A percentile compares a stretch with the other conserved stretches of the same genome.
These are phyloP conservation scores for Pyrrhoderma noxium DNA, from an alignment of 1,284 basidiomycete genomes.

Conservation along the genomic window DNA sequence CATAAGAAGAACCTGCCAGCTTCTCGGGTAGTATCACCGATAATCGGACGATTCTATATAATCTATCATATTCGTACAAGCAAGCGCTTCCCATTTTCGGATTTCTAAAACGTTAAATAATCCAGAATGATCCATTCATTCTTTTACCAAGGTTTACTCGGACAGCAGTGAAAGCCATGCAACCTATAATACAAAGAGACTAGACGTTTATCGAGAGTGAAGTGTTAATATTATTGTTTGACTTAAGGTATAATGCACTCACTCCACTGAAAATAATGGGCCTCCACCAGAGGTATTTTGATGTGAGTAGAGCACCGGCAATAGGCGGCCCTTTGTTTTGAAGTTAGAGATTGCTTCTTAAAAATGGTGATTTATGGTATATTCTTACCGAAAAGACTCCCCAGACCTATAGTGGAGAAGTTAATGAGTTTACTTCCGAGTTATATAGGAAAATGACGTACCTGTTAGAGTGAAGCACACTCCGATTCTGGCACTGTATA, in stretches of 20 bases:
- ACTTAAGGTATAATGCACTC: neutral
- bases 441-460: neutral
- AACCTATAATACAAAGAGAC: neutral
- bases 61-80: too few relatives aligned
- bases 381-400: constrained; percentile 1
- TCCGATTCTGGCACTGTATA: constrained; percentile 5
- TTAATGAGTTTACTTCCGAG: neutral
- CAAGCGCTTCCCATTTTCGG: too few relatives aligned
- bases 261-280: constrained; percentile 14
- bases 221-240: neutral
- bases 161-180: neutral
- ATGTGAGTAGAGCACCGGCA: constrained; percentile 8
- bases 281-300: constrained; percentile 9
- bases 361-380: neutral
- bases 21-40: too few relatives aligned
- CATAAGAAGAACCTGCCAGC: too few relatives aligned
- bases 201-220: too few relatives aligned
- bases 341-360: too few relatives aligned
- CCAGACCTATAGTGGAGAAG: neutral
- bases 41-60: too few relatives aligned
- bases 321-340: constrained; percentile 7
- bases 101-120: too few relatives aligned
- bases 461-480: constrained; percentile 12
- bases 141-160: neutral
- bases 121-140: neutral